Conservation (phyloP, 2,329 filamentous ascomycete genomes). For the Dactylonectria macrodidyma region DNA sequence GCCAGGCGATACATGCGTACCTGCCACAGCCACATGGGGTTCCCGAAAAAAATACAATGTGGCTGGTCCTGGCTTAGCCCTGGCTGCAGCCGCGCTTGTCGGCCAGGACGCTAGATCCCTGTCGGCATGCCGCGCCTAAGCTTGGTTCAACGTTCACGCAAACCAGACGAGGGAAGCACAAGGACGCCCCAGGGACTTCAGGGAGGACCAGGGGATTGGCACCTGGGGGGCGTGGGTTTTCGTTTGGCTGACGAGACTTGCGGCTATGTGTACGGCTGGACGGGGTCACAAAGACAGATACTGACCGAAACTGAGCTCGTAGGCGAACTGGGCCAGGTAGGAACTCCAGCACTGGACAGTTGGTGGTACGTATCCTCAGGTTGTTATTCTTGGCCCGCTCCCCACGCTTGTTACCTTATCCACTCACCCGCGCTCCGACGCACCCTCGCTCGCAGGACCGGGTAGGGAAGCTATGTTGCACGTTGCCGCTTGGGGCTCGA, state of each 20-base stretch:
- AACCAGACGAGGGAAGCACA: slow-evolving; percentile 38
- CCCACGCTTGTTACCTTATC: slow-evolving; percentile 18
- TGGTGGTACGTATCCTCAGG: slow-evolving; percentile 3
- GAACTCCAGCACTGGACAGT: background rate
- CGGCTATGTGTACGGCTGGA: background rate
- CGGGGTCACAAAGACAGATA: slow-evolving; percentile 13
- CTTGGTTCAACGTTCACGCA: slow-evolving; percentile 50
- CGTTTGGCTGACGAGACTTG: background rate
- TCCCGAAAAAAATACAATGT: slow-evolving; percentile 44
- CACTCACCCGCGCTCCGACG: slow-evolving; percentile 32
- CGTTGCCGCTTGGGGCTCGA: slow-evolving; percentile 44
- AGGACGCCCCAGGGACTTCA: slow-evolving; percentile 30
- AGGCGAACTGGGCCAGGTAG: background rate
- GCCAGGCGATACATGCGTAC: slow-evolving; percentile 3
- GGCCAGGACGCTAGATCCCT: slow-evolving; percentile 42
- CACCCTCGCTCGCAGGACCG: slow-evolving; percentile 31
- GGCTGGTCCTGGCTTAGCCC: slow-evolving; percentile 38
- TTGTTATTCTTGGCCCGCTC: slow-evolving; percentile 31
- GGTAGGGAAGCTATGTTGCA: slow-evolving; percentile 39
- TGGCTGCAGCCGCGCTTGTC: slow-evolving; percentile 44
- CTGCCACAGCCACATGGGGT: slow-evolving; percentile 31
- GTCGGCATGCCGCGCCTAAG: slow-evolving; percentile 49
- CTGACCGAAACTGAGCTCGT: background rate
- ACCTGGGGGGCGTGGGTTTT: slow-evolving; percentile 12
- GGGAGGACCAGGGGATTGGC: slow-evolving; percentile 30